Base-by-base conservation (phyloP, 116 monocot species). In the Iris pallida region DNA sequence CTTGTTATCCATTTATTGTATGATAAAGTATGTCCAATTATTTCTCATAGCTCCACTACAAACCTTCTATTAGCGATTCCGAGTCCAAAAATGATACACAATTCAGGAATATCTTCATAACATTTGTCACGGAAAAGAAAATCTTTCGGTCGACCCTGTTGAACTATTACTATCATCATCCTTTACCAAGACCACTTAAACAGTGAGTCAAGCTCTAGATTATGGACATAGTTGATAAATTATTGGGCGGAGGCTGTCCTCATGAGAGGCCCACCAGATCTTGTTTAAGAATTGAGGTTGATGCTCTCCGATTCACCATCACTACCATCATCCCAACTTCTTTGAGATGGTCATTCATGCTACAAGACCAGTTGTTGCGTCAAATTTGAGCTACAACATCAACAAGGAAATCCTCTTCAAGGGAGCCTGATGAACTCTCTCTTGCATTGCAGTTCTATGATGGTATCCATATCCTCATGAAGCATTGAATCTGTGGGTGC, bases 401-500 rank as follows among this genome's bases (percentile, higher is more conserved):
- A 11, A 75, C 70, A 18, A 82, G 40, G 46, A 59, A 11, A 12
- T 95, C 90, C 8, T 88, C 95, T 41, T 88, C 88, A 14, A 88
- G 71, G 40, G 85, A 90, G 8, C 86, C 85, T 12, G 83, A 47
- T 5, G 95, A 95, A 63, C 88, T 90, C 60, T 95, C 91, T 57
- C 95, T 77, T 30, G 90, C 88, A 5, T 90, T 77, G 57, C 75
- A 72, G 65, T 88, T 90, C 95, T 91, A 95, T 13, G 95, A 95
- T 7, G 95, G 95, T 42, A 95, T 90, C 75, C 95, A 85, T 57
- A 81, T 76, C 0, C n/a, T n/a, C n/a, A n/a, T n/a, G 84, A 82
- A 61, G 90, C 73, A 49, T 60, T 86, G 68, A 84, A 43, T 44
- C 73, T 66, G 58, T 64, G 17, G 1, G 51, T 41, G 64, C 20